Base-by-base conservation (phyloP, 2,329 filamentous ascomycete genomes). In the Ampelomyces quisqualis region DNA sequence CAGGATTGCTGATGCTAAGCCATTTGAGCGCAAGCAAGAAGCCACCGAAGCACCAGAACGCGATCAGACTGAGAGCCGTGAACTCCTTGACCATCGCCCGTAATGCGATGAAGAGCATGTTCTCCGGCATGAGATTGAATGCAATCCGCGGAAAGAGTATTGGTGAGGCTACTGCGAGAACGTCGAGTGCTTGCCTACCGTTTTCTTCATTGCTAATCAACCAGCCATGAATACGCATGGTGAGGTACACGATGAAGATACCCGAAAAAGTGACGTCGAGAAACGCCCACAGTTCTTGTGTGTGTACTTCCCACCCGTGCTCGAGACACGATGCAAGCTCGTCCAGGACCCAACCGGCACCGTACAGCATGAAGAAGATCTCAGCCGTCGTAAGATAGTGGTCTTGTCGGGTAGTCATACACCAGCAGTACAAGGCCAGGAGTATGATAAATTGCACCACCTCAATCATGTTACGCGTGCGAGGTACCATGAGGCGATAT, bases 1-100 rank as follows among this genome's bases (percentile, higher is more conserved):
- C 49, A 7, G 54, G 49, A 23, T 62, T 64, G 29, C 66, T 67
- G 47, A 69, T 63, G 44, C 82, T 81, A 7, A 94, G 79, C 88
- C 88, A 93, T 23, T 84, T 77, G 64, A 94, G 78, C 17, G 86
- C 86, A 31, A 94, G 73, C 38, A 93, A 67, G 66, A 94, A 93
- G 3, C 88, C 88, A 30, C 81, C 80, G 61, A 93, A 93, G 62
- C 87, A 91, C 88, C 88, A 94, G 3, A 79, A 79, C 5, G 87
- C 85, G 21, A 94, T 72, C 2, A 83, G 73, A 0, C 86, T 90
- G 2, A 93, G 74, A 32, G 88, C 74, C n/a, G 85, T 82, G 58
- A 94, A 94, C 60, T 94, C 85, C 5, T 81, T 81, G 79, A 94
- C 87, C 87, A 93, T 93, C 6, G 86, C 86, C 34, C 88, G 76